phyloP scores from a whole-genome alignment of 805 yeast species.

The Wickerhamomyces hampshirensis region DNA sequence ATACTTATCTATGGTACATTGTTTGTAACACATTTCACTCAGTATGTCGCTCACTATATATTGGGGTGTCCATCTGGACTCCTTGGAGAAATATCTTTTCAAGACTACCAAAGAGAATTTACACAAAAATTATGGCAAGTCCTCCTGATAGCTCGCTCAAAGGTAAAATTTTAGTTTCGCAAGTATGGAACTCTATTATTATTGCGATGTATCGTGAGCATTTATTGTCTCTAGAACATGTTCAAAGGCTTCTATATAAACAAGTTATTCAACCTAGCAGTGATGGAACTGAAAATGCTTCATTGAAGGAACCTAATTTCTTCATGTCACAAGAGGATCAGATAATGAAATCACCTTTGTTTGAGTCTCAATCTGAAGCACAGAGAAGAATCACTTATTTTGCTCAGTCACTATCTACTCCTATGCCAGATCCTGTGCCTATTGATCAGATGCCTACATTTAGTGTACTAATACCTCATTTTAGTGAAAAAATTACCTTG shows the following conservation, averaged over 20 bases:
- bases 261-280: constrained; percentile 52
- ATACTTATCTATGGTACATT: constrained; percentile 83
- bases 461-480: constrained; percentile 84
- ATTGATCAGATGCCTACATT: constrained; percentile 72
- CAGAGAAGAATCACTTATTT: constrained; percentile 80
- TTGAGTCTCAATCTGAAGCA: constrained; percentile 68
- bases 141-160: constrained; percentile 88
- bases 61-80: constrained; percentile 81
- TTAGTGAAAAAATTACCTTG: constrained; percentile 73
- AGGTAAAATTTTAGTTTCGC: constrained; percentile 95
- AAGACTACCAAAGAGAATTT: constrained; percentile 70
- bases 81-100: constrained; percentile 85
- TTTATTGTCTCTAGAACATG: constrained; percentile 94
- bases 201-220: constrained; percentile 99
- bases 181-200: constrained; percentile 97
- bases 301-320: constrained; percentile 66
- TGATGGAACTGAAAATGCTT: constrained; percentile 34
- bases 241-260: constrained; percentile 91
- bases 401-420: constrained; percentile 85
- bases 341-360: constrained; percentile 50
- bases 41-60: constrained; percentile 60
- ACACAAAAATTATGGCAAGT: constrained; percentile 53
- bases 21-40: constrained; percentile 75
- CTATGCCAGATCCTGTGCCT: constrained; percentile 70
- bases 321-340: constrained; percentile 83